Evolutionary conservation across 306 rosid species (phyloP).

Genomic region (Coriaria nepalensis): DNA sequence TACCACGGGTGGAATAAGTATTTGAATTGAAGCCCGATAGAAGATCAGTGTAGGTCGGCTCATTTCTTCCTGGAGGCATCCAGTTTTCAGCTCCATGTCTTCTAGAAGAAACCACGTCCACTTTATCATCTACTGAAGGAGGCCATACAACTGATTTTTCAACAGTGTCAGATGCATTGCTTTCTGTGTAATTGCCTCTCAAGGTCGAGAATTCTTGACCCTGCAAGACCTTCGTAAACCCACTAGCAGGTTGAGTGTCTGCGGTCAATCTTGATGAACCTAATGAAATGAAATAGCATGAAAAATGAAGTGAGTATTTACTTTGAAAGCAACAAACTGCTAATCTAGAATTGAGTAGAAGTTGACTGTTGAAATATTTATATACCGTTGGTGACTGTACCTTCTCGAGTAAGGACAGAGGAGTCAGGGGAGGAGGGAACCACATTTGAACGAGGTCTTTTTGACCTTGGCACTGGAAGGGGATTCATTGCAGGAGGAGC

Average conservation of each 20-base stretch:
- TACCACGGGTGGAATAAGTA: conserved; percentile 27
- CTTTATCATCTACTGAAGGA: conserved; percentile 42
- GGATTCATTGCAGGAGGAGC: conserved; percentile 77
- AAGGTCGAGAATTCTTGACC: conserved; percentile 88
- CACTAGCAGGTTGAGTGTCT: conserved; percentile 57
- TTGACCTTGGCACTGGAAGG: conserved; percentile 62
- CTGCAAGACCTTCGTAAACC: conserved; percentile 89
- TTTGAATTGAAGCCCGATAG: conserved; percentile 61
- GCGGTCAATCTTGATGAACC: conserved; percentile 45
- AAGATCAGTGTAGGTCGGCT: conserved; percentile 60
- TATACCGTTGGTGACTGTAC: conserved; percentile 15
- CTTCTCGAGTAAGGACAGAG: conserved; percentile 75
- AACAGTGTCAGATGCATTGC: conserved; percentile 38
- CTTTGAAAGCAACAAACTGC: background rate
- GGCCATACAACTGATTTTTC: conserved; percentile 63
- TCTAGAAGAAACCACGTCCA: conserved; percentile 43
- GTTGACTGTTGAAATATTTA: no score
- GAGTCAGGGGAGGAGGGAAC: conserved; percentile 74
- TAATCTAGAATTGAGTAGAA: background rate
- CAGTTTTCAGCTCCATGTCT: conserved; percentile 49
- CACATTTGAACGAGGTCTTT: conserved; percentile 64
- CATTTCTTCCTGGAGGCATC: conserved; percentile 55
- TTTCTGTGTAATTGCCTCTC: conserved; percentile 52
- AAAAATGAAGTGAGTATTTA: background rate
- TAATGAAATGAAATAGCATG: background rate